Conservation (phyloP, 169 alveolate species). For the Babesia bovis region DNA sequence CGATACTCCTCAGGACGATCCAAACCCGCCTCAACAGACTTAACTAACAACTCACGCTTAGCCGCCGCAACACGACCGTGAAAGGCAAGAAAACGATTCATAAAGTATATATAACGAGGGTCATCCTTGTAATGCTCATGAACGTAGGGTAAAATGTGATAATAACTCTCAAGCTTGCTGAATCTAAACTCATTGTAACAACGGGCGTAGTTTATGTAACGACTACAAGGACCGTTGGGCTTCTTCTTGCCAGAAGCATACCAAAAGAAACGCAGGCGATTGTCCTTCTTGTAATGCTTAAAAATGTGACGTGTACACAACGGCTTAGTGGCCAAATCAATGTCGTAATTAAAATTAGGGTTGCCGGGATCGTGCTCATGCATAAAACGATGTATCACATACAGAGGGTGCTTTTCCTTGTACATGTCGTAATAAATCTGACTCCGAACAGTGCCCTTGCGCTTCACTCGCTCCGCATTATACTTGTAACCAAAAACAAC, state of each 20-base stretch:
- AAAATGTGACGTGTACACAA: constrained; percentile 56
- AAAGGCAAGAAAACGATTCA: constrained; percentile 58
- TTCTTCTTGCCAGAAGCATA: constrained; percentile 59
- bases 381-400: constrained; percentile 60
- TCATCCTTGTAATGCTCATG: constrained; percentile 65
- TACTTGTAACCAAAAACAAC: constrained; percentile 52
- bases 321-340: constrained; percentile 54
- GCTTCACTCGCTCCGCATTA: constrained; percentile 38
- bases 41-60: constrained; percentile 21
- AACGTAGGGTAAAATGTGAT: constrained; percentile 58
- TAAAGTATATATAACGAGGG: constrained; percentile 61
- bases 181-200: constrained; percentile 59
- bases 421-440: constrained; percentile 62
- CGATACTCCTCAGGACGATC: constrained; percentile 34
- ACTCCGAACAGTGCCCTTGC: constrained; percentile 49
- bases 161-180: constrained; percentile 58
- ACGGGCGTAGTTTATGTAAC: constrained; percentile 55
- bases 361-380: constrained; percentile 67
- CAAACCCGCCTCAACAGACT: constrained; percentile 27
- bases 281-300: constrained; percentile 62
- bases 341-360: constrained; percentile 57
- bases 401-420: constrained; percentile 65
- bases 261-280: constrained; percentile 59
- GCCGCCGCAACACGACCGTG: constrained; percentile 61
- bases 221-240: constrained; percentile 56